Percentiles rank a stretch among this genome's conserved stretches.
phyloP scores from a whole-genome alignment of 2,329 filamentous ascomycete genomes.

The Botrytis cinerea region DNA sequence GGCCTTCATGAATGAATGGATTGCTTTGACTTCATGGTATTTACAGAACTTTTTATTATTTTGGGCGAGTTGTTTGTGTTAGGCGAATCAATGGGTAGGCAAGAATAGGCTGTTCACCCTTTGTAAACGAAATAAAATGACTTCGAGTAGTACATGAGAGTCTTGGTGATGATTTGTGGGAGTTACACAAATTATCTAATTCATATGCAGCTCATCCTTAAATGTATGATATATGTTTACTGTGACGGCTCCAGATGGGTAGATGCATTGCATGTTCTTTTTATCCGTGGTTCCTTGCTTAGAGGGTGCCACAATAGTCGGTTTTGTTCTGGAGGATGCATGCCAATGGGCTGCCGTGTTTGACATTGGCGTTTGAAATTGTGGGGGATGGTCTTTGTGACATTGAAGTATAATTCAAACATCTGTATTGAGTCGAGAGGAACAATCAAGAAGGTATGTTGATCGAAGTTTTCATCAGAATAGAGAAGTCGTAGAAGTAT shows the following conservation, averaged over 20 bases:
- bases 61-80: not conserved
- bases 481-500: not conserved
- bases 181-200: not conserved
- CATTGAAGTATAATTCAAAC: not conserved
- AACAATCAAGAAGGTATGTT: not conserved
- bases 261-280: not conserved
- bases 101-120: not conserved
- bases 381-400: not conserved
- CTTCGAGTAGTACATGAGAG: not conserved
- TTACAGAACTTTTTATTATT: not conserved
- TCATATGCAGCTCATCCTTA: not conserved
- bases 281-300: not conserved
- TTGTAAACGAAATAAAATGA: not conserved
- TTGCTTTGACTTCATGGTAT: not conserved
- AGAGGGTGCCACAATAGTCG: not conserved
- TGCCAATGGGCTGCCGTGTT: not conserved
- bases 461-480: not conserved
- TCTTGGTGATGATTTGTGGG: not conserved
- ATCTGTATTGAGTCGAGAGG: not conserved
- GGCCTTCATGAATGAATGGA: not conserved
- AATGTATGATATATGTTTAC: not conserved
- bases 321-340: not conserved
- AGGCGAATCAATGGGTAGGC: not conserved
- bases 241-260: not conserved
- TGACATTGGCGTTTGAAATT: not conserved